phyloP scores from a whole-genome alignment of 1,284 basidiomycete species.

The Cerrena zonata region DNA sequence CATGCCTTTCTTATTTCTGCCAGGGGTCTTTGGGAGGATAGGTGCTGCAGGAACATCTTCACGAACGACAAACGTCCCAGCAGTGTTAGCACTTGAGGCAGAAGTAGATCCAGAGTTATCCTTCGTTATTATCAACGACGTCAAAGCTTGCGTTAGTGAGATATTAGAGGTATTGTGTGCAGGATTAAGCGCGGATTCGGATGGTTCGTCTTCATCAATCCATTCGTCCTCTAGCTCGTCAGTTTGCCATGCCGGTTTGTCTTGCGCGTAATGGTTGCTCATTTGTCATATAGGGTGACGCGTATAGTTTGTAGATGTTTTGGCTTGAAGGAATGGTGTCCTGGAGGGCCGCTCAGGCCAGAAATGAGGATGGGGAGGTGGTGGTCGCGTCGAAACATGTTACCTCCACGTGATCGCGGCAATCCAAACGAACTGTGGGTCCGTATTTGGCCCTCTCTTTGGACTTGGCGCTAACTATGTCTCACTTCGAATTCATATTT shows the following conservation, averaged over 20 bases:
- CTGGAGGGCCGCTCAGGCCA: background rate
- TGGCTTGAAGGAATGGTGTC: background rate
- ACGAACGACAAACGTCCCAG: conserved; percentile 76
- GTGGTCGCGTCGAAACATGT: conserved; percentile 5
- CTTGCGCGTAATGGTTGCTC: conserved; percentile 2
- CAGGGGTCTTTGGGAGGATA: conserved; percentile 60
- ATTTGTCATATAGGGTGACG: background rate
- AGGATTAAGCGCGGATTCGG: conserved; percentile 10
- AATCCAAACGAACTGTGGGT: conserved; percentile 7
- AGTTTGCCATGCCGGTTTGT: conserved; percentile 46
- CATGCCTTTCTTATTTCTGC: conserved; percentile 50
- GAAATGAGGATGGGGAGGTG: background rate
- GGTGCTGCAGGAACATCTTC: conserved; percentile 58
- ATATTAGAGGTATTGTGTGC: conserved; percentile 41
- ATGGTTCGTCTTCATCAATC: conserved; percentile 32
- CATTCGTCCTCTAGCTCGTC: conserved; percentile 53
- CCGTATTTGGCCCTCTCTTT: conserved; percentile 3
- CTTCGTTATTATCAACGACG: conserved; percentile 44
- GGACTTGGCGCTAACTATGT: background rate
- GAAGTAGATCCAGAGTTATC: conserved; percentile 25
- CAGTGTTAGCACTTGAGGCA: conserved; percentile 25
- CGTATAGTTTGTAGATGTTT: background rate
- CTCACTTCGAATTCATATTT: too few species aligned
- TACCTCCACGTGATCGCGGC: conserved; percentile 8
- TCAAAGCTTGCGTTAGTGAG: conserved; percentile 58